Evolutionary conservation across 768 basidiomycete genomes (phyloP), one percentile per base, ranked within the genome.

Genomic region (Naganishia vishniacii): DNA sequence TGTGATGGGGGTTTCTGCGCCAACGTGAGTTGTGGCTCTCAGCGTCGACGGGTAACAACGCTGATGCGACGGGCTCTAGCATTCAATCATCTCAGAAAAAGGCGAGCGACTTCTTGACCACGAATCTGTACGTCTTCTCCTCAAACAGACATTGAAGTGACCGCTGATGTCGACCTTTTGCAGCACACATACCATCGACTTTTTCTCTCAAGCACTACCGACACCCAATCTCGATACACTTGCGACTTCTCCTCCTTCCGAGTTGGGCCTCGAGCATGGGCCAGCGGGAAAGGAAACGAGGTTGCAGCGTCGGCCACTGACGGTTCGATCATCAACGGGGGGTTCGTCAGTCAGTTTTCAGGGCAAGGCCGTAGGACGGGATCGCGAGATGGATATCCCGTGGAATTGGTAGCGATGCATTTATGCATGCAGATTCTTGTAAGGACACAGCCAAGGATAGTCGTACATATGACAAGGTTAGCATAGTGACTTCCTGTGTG

Each of bases 31-130:
- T 4, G 16, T 29, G 26, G 18, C 2, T 20, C 31, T 25, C 4
- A 13, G 23, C 11, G 25, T 13, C 18, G 25, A 4, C 3, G n/a
- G n/a, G n/a, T n/a, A n/a, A n/a, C n/a, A n/a, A n/a, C n/a, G n/a
- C n/a, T 3, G 8, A 47, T n/a, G 13, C n/a, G 8, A 18, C 40
- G 49, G 18, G 13, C 18, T 34, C 6, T 26, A 51, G 34, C 34
- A 56, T 40, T 31, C 53, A 56, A n/a, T 40, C 53, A 29, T 56
- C 53, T n/a, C 53, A 56, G 34, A 56, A 56, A 26, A 56, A 56
- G 32, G 53, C 53, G 15, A 56, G 32, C 23, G 53, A 56, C 23
- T 56, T 56, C 37, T 15, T 56, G 4, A 31, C 53, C 1, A 56
- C 53, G 20, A 56, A 56, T 26, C 26, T 56, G 53, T 56, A 56